Evolutionary conservation across 768 basidiomycete genomes (phyloP), one percentile per base, ranked within the genome.

Genomic region (Xerocomus spinulosus): DNA sequence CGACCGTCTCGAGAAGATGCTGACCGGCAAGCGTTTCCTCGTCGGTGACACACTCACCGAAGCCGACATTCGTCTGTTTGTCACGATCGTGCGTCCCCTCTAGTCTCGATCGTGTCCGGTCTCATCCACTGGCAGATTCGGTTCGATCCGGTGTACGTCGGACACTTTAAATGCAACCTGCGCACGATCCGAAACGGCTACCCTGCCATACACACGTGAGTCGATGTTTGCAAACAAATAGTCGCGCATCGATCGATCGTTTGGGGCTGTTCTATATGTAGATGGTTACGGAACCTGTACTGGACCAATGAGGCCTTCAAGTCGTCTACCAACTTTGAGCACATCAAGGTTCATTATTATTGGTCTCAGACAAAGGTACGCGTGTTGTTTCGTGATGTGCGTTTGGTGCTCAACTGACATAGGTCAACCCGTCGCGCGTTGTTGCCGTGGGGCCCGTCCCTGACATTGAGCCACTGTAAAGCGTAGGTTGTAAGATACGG

Each of bases 151-250:
- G 94, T 87, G 14, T 97, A 98, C 67, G 78, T 86, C 39, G 81
- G 85, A 0, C 90, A 92, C 64, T 98, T 98, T 79, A 97, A 97
- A 58, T 94, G 92, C 71, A 93, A 95, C 73, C 64, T 91, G 54
- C 82, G 85, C 25, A 82, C 79, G 35, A 88, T 96, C 61, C 89
- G 94, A 20, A 72, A 82, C 59, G 87, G 87, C 6, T 98, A 93
- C 67, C 93, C 94, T 17, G 77, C 82, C 40, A 78, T 96, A 41
- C 79, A 97, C 69, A 62, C 63, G 81, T 60, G 25, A 53, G 54
- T 30, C 47, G 21, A 30, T 28, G 10, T 21, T 28, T 29, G 1
- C 10, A 25, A 21, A 15, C 33, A 1, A 30, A 4, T 15, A 28
- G 12, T 39, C 25, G 4, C 34, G 51, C 2, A 49, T 30, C 28